Conservation (phyloP, 306 rosid species). For the Acacia confusa region DNA sequence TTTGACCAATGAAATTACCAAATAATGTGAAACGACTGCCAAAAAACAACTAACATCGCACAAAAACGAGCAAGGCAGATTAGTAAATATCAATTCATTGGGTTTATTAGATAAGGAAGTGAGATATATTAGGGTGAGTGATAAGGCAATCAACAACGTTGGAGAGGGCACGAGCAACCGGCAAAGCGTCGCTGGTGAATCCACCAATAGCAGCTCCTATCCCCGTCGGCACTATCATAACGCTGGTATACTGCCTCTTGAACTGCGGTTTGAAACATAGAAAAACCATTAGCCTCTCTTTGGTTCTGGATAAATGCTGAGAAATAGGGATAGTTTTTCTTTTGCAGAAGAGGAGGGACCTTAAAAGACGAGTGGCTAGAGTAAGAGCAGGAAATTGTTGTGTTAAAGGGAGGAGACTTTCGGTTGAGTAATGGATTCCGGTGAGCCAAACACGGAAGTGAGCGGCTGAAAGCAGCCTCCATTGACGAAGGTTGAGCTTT, state of each 20-base stretch:
- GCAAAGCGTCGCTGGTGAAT: conserved; percentile 83
- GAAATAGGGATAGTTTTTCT: no score
- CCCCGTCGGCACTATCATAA: conserved; percentile 84
- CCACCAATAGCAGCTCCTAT: conserved; percentile 90
- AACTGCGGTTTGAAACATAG: conserved; percentile 42
- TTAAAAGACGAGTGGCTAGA: background rate
- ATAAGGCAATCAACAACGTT: conserved; percentile 83
- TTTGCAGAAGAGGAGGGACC: background rate
- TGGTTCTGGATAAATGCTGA: background rate
- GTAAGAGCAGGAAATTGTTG: background rate
- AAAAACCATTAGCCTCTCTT: background rate
- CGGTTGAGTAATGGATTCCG: background rate
- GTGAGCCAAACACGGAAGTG: conserved; percentile 29
- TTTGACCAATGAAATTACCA: background rate
- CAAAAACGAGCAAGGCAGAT: background rate
- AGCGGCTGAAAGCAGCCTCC: conserved; percentile 38
- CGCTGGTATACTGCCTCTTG: conserved; percentile 70
- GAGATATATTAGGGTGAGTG: conserved; percentile 74
- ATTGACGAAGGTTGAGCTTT: background rate
- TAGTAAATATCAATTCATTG: background rate
- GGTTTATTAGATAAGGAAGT: conserved; percentile 15
- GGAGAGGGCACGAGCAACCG: conserved; percentile 81
- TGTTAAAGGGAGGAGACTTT: conserved; percentile 24
- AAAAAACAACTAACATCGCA: background rate
- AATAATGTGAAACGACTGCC: background rate